phyloP scores from a whole-genome alignment of 1,139 yeast species.

The Magnusiomyces suaveolens region DNA sequence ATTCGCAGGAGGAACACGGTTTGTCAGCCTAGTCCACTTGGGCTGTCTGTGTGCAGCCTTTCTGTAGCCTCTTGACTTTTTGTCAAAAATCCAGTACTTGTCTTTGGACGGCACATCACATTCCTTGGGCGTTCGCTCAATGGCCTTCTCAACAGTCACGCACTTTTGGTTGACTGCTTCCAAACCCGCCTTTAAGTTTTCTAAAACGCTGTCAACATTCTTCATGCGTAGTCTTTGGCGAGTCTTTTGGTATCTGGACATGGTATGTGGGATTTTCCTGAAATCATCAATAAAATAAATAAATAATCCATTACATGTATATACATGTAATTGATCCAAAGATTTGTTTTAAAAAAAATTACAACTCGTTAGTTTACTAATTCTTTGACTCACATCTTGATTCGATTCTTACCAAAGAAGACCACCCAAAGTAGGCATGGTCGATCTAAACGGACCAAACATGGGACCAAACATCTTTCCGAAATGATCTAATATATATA shows the following conservation, averaged over 20 bases:
- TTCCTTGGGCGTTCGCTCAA: conserved; percentile 62
- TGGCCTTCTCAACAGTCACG: conserved; percentile 45
- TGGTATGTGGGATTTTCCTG: conserved; percentile 60
- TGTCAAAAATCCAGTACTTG: conserved; percentile 81
- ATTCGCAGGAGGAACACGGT: conserved; percentile 71
- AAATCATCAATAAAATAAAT: neutral
- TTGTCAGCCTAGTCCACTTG: conserved; percentile 55
- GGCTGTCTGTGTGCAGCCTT: conserved; percentile 59
- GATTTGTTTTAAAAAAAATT: neutral
- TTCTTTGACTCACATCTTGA: too few relatives aligned
- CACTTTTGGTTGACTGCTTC: conserved; percentile 41
- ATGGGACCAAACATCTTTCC: conserved; percentile 31
- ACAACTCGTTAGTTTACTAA: too few relatives aligned
- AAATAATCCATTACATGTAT: too few relatives aligned
- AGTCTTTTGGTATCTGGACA: conserved; percentile 72
- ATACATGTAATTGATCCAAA: neutral
- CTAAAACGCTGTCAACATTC: conserved; percentile 70
- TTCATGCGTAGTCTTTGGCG: conserved; percentile 77
- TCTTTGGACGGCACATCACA: conserved; percentile 68
- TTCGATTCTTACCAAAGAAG: conserved; percentile 61
- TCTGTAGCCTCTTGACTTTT: conserved; percentile 66
- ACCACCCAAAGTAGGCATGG: conserved; percentile 64
- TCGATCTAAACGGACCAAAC: conserved; percentile 76
- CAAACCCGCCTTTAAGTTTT: conserved; percentile 57
- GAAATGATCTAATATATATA: too few relatives aligned